Percentiles rank a stretch among this genome's conserved stretches.
These are phyloP conservation scores for Phaeosphaeria sp. DNA, from an alignment of 2,329 filamentous ascomycete species.

Conservation along the genomic window DNA sequence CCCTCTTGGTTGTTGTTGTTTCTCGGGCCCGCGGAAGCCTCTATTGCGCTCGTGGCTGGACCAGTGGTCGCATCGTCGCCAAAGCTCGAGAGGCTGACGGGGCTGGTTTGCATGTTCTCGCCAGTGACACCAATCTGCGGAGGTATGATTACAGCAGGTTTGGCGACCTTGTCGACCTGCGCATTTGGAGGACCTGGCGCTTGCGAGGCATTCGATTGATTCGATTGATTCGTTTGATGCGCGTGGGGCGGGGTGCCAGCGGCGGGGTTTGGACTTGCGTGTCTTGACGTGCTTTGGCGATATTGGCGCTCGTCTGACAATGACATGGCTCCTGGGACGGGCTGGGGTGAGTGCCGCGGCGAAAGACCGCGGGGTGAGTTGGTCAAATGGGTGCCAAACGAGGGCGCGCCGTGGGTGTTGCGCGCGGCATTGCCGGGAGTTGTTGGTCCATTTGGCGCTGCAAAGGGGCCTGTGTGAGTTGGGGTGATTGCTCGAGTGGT, in stretches of 20 bases:
- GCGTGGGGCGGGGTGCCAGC: constrained; percentile 53
- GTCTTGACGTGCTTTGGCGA: constrained; percentile 50
- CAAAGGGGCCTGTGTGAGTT: constrained; percentile 49
- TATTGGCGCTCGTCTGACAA: constrained; percentile 56
- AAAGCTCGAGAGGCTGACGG: constrained; percentile 61
- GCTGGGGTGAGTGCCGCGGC: constrained; percentile 48
- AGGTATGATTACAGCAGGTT: constrained; percentile 56
- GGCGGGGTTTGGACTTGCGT: constrained; percentile 58
- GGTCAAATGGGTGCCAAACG: constrained; percentile 48
- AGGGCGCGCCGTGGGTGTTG: constrained; percentile 35
- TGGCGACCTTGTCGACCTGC: constrained; percentile 55
- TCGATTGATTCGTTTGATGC: constrained; percentile 51
- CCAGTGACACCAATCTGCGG: constrained; percentile 48
- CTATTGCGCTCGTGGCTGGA: constrained; percentile 58
- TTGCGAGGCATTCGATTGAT: constrained; percentile 51
- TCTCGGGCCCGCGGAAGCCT: constrained; percentile 57
- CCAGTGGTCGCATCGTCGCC: constrained; percentile 58
- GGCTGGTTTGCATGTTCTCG: constrained; percentile 58
- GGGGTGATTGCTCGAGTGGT: constrained; percentile 53
- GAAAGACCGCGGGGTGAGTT: constrained; percentile 52
- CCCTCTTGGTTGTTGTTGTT: constrained; percentile 39
- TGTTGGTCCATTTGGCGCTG: constrained; percentile 46
- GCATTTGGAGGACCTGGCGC: constrained; percentile 55
- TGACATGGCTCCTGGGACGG: constrained; percentile 56
- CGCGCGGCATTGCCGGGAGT: constrained; percentile 47